Base-by-base conservation (phyloP, 2,329 filamentous ascomycete species). In the Colletotrichum lentis region DNA sequence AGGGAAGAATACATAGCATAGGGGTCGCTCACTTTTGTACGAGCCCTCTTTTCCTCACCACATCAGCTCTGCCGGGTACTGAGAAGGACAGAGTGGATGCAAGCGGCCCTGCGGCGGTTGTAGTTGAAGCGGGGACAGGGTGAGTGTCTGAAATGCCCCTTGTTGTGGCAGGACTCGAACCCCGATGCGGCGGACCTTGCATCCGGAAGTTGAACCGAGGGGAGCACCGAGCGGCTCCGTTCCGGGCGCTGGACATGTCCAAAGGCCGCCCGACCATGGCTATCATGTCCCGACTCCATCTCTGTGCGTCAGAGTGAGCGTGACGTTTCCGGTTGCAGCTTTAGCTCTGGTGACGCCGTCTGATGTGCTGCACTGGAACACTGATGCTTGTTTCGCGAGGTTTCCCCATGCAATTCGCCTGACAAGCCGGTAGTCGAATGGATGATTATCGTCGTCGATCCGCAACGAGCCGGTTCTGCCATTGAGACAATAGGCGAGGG, bases 171-270 rank as follows among this genome's bases (percentile, higher is more conserved):
- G 62, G 49, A 54, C 49, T 22, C 37, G 55, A 65, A n/a, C 65
- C 31, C 31, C 62, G 55, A 47, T 39, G 53, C 62, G 65, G 55
- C 55, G 65, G 37, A 43, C 16, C 20, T 65, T 58, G 49, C 62
- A 67, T 59, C 39, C 63, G 49, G 68, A 31, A 50, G 56, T 35
- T 71, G 65, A 60, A 50, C 65, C 54, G 68, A 71, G 54, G 60
- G 52, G 31, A 46, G 59, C 57, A 65, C 24, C 31, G 54, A 53
- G 24, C 71, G 70, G 54, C 68, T 62, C 53, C 68, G 62, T 39
- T 52, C 67, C 54, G 64, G 52, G 49, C 39, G 31, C 39, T 43
- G 35, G 44, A 46, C 60, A 24, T 41, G 53, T 62, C 61, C 31
- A 58, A 44, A 60, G 49, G 49, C 55, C 50, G 62, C 47, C 54